phyloP scores from a whole-genome alignment of 768 basidiomycete genomes.

The Lyophyllum semitale region DNA sequence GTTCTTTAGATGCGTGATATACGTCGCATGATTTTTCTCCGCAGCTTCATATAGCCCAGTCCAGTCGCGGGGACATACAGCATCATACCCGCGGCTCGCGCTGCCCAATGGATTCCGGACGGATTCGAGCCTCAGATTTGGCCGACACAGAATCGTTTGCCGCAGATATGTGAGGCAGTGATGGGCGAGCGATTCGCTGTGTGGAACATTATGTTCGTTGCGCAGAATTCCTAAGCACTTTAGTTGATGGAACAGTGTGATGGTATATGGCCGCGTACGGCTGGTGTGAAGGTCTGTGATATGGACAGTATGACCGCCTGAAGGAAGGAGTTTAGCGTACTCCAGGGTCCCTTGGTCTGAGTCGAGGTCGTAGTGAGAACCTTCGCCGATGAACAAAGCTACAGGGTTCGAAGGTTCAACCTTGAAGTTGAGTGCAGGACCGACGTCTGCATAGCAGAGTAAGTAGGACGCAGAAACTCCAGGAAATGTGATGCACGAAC shows the following conservation, averaged over 20 bases:
- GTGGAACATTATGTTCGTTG: constrained; percentile 15
- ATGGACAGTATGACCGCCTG: constrained; percentile 29
- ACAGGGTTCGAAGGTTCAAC: neutral
- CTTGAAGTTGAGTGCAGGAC: neutral
- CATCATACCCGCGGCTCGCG: constrained; percentile 14
- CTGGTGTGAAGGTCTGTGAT: constrained; percentile 12
- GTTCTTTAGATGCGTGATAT: neutral
- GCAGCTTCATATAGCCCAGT: constrained; percentile 17
- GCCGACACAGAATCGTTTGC: constrained; percentile 32
- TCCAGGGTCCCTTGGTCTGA: constrained; percentile 15
- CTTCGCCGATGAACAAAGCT: neutral
- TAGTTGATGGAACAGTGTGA: constrained; percentile 41
- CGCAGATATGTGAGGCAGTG: constrained; percentile 38
- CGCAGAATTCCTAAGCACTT: constrained; percentile 39
- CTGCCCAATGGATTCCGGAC: constrained; percentile 11
- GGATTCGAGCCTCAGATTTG: constrained; percentile 22
- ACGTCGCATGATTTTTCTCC: constrained; percentile 17
- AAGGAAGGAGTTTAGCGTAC: constrained; percentile 29
- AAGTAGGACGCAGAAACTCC: neutral
- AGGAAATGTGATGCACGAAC: neutral
- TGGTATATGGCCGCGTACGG: constrained; percentile 26
- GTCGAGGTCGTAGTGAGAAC: neutral
- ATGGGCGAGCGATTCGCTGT: constrained; percentile 1
- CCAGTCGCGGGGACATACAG: constrained; percentile 20
- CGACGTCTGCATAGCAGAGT: neutral